These are phyloP conservation scores for Fusarium pseudonygamai DNA, from an alignment of 2,329 filamentous ascomycete species.

Conservation along the genomic window DNA sequence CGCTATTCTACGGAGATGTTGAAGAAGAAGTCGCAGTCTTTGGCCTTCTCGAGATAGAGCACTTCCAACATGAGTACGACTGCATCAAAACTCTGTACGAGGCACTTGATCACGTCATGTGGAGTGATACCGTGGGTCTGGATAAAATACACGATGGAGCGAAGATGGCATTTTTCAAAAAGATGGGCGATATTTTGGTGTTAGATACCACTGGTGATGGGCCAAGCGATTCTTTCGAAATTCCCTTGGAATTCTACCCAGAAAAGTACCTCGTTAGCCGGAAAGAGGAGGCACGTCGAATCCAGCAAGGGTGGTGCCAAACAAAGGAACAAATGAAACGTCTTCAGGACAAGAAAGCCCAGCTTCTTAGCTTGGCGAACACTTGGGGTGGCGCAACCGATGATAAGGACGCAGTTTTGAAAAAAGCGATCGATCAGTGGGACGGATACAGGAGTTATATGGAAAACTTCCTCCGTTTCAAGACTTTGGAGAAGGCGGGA, in stretches of 20 bases:
- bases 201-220: constrained; percentile 57
- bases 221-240: constrained; percentile 56
- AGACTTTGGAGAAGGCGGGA: constrained; percentile 49
- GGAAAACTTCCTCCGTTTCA: constrained; percentile 48
- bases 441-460: constrained; percentile 48
- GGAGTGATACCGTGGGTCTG: constrained; percentile 54
- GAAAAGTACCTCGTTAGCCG: constrained; percentile 61
- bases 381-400: constrained; percentile 38
- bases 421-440: constrained; percentile 47
- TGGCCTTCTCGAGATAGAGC: constrained; percentile 54
- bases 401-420: constrained; percentile 47
- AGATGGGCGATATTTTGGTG: constrained; percentile 60
- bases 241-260: constrained; percentile 62
- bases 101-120: constrained; percentile 59
- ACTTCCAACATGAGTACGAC: constrained; percentile 49
- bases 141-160: constrained; percentile 49
- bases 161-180: constrained; percentile 56
- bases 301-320: constrained; percentile 51
- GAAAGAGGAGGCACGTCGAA: constrained; percentile 57
- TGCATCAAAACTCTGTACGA: constrained; percentile 58
- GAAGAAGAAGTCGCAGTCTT: constrained; percentile 51
- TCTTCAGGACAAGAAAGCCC: constrained; percentile 39
- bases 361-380: constrained; percentile 43
- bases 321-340: constrained; percentile 44
- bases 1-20: constrained; percentile 43